These are phyloP conservation scores for Balakata baccata DNA, from an alignment of 345 rosid genomes.

Conservation along the genomic window DNA sequence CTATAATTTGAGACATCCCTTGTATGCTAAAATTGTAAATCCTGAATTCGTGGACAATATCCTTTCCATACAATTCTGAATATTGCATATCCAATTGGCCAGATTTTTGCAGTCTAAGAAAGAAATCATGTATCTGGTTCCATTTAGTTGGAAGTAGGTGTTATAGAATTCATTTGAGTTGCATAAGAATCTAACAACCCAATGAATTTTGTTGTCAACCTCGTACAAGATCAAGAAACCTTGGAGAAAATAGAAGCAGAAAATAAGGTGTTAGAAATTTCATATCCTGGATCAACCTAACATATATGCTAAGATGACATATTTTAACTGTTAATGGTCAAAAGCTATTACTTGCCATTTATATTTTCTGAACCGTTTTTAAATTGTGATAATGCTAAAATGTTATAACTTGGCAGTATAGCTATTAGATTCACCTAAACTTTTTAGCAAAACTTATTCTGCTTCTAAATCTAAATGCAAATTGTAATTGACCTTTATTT, in stretches of 20 bases:
- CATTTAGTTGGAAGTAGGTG: too few relatives aligned
- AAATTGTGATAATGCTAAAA: not conserved
- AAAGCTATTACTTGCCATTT: not conserved
- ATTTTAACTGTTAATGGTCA: not conserved
- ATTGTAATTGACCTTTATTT: not conserved
- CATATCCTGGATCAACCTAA: not conserved
- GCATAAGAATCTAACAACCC: too few relatives aligned
- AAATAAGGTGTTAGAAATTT: not conserved
- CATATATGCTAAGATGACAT: not conserved
- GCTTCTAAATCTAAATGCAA: not conserved
- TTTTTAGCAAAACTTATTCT: too few relatives aligned
- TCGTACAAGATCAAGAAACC: too few relatives aligned
- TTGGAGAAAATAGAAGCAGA: too few relatives aligned
- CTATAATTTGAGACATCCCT: not conserved
- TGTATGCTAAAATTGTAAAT: not conserved
- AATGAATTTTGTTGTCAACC: too few relatives aligned
- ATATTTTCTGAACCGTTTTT: not conserved
- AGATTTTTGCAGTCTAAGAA: too few relatives aligned
- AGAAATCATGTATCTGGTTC: too few relatives aligned
- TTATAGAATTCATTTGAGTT: too few relatives aligned
- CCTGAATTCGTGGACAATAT: not conserved
- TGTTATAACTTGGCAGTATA: not conserved
- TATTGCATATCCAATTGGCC: too few relatives aligned
- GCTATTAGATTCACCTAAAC: not conserved
- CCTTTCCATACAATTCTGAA: not conserved